A percentile compares a stretch with the other conserved stretches of the same genome.
These are phyloP conservation scores for Vaccinium macrocarpon DNA, from an alignment of 148 eudicot species.

Conservation along the genomic window DNA sequence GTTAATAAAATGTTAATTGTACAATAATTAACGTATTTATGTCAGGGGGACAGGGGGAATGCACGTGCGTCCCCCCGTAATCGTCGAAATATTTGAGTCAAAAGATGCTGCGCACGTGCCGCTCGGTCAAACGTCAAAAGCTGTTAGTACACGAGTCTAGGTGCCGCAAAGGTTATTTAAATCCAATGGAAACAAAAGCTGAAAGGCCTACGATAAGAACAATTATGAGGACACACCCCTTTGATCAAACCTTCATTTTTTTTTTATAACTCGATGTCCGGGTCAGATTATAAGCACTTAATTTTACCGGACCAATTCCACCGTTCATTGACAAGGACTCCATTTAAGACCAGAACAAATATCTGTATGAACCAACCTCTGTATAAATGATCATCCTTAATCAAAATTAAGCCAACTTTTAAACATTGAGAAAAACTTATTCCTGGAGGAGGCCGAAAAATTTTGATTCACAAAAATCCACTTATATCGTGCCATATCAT, in stretches of 20 bases:
- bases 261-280: too few relatives aligned
- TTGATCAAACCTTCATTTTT: not conserved
- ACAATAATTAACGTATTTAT: conserved; percentile 9
- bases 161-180: conserved; percentile 12
- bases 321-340: too few relatives aligned
- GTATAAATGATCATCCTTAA: not conserved
- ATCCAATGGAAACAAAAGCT: not conserved
- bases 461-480: too few relatives aligned
- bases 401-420: not conserved
- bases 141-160: conserved; percentile 28
- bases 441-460: too few relatives aligned
- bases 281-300: too few relatives aligned
- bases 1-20: not conserved
- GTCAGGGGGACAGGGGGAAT: conserved; percentile 23
- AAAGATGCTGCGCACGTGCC: conserved; percentile 87
- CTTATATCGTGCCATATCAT: too few relatives aligned
- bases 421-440: not conserved
- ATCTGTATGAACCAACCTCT: too few relatives aligned
- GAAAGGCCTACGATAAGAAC: conserved; percentile 27
- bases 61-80: conserved; percentile 69
- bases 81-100: conserved; percentile 59
- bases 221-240: conserved; percentile 20
- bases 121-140: conserved; percentile 70
- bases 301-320: too few relatives aligned
- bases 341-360: too few relatives aligned